phyloP scores from a whole-genome alignment of 1,284 basidiomycete species.

The Tilletia horrida region DNA sequence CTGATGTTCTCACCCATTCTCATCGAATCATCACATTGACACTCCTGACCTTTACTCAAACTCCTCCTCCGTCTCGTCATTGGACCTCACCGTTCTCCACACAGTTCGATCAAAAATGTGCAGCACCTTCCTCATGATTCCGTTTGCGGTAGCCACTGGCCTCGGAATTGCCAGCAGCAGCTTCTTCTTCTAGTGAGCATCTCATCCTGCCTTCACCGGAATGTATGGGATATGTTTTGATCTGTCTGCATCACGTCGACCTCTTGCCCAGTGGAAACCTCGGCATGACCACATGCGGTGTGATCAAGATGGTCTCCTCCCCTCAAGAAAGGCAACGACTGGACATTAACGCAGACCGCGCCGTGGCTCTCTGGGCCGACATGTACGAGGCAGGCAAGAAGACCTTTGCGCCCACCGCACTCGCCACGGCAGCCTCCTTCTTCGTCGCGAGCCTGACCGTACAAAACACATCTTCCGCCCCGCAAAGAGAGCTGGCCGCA shows the following conservation, averaged over 20 bases:
- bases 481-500: background rate
- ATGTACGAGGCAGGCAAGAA: background rate
- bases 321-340: background rate
- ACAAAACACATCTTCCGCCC: background rate
- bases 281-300: background rate
- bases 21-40: no score
- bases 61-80: no score
- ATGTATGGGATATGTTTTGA: no score
- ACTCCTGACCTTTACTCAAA: no score
- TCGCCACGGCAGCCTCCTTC: background rate
- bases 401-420: background rate
- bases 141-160: no score
- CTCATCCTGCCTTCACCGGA: background rate
- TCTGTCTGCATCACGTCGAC: no score
- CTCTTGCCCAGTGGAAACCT: background rate
- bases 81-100: no score
- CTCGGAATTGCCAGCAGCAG: no score
- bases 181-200: no score
- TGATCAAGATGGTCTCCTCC: background rate
- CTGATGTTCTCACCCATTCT: no score
- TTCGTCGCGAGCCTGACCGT: background rate
- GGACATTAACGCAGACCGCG: background rate
- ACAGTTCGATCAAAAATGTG: no score
- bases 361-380: background rate
- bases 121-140: no score